Evolutionary conservation across 345 rosid genomes (phyloP).

Genomic region (Populus ilicifolia): DNA sequence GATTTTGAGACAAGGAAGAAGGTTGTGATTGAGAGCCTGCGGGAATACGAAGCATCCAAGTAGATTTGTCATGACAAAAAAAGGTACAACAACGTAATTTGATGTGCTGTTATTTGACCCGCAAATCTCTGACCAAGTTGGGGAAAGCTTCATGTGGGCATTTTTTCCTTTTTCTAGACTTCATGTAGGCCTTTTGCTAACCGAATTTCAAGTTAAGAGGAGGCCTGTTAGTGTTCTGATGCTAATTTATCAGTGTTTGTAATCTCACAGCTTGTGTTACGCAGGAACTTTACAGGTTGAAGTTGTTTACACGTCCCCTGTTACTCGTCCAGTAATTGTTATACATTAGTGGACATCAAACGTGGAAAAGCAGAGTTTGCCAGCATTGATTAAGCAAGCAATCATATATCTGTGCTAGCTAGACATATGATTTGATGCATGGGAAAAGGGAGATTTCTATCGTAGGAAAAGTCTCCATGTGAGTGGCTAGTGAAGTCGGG

Average conservation of each 20-base stretch:
- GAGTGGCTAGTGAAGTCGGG: background rate
- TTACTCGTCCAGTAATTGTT: background rate
- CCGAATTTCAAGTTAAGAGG: background rate
- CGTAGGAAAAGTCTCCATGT: background rate
- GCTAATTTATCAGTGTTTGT: background rate
- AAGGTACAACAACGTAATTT: conserved; percentile 28
- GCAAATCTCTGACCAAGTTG: conserved; percentile 7
- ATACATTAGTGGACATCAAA: background rate
- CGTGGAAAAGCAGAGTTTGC: conserved; percentile 8
- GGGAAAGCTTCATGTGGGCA: background rate
- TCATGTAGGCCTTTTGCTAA: conserved; percentile 5
- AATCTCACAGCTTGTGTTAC: background rate
- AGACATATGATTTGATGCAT: background rate
- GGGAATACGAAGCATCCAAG: conserved; percentile 49
- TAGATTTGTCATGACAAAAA: conserved; percentile 18
- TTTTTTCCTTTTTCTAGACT: background rate
- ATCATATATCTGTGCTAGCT: background rate
- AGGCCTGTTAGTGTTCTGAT: background rate
- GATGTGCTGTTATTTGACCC: conserved; percentile 1
- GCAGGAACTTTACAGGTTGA: background rate
- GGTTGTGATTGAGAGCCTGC: conserved; percentile 61
- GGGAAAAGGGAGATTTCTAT: background rate
- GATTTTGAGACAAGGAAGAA: conserved; percentile 82
- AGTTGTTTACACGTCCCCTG: background rate
- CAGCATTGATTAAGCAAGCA: conserved; percentile 9